phyloP scores from a whole-genome alignment of 306 rosid species.

The Alnus glutinosa region DNA sequence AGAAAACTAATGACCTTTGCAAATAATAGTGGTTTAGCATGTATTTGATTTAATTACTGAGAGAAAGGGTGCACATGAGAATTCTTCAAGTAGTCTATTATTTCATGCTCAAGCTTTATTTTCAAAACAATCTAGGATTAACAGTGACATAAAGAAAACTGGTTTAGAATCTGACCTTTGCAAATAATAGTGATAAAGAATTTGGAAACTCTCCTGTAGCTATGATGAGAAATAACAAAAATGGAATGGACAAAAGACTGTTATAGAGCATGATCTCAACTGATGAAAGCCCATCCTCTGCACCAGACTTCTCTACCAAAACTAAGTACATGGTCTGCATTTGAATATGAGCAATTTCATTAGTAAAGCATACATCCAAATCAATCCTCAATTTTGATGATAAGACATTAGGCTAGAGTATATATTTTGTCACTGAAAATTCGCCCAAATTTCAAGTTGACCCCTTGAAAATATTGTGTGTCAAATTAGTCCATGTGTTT shows the following conservation, averaged over 20 bases:
- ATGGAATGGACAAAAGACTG: conserved; percentile 91
- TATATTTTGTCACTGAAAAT: neutral
- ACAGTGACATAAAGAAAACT: conserved; percentile 18
- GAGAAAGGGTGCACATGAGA: neutral
- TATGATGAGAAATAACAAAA: conserved; percentile 79
- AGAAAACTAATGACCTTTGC: too few relatives aligned
- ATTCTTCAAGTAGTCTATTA: conserved; percentile 8
- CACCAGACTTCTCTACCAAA: conserved; percentile 94
- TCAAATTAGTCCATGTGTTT: neutral
- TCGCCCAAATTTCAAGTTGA: neutral
- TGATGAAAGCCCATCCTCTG: conserved; percentile 89
- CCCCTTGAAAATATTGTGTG: neutral
- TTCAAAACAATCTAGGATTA: conserved; percentile 11
- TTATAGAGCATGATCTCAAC: conserved; percentile 93
- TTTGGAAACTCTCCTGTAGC: conserved; percentile 89
- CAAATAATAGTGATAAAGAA: conserved; percentile 70
- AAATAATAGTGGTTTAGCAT: neutral
- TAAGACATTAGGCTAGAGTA: neutral
- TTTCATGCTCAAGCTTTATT: conserved; percentile 11
- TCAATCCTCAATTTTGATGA: neutral
- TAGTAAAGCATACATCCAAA: conserved; percentile 26
- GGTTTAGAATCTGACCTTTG: conserved; percentile 60
- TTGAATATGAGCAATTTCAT: conserved; percentile 27
- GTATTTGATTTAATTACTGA: neutral
- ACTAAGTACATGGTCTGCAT: conserved; percentile 96